These are phyloP conservation scores for Coniochaeta prunicola DNA, from an alignment of 2,329 filamentous ascomycete genomes.

Conservation along the genomic window DNA sequence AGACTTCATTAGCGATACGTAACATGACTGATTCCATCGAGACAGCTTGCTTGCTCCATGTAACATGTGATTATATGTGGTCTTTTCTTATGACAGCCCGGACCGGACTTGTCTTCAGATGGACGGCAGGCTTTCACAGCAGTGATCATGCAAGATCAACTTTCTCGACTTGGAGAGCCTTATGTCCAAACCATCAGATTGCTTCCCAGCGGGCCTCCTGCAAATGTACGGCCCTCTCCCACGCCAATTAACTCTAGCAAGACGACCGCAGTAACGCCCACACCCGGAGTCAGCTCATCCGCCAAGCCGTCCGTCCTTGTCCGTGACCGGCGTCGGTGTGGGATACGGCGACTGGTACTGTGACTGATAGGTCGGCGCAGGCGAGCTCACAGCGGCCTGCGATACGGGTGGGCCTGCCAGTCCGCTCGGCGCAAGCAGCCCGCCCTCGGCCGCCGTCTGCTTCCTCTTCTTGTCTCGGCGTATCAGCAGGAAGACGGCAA, in stretches of 20 bases:
- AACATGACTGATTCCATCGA: not conserved
- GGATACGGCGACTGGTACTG: not conserved
- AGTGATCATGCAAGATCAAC: too few species aligned
- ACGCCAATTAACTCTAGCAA: slow-evolving; percentile 20
- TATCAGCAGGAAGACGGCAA: not conserved
- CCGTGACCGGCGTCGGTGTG: not conserved
- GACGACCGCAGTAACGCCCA: slow-evolving; percentile 16
- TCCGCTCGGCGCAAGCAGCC: not conserved
- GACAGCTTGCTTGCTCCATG: not conserved
- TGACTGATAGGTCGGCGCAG: not conserved
- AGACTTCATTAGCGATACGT: not conserved
- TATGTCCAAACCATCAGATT: too few species aligned
- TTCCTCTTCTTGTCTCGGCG: not conserved
- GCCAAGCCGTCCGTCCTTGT: not conserved
- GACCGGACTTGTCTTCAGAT: not conserved
- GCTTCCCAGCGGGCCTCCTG: too few species aligned
- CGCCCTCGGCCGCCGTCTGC: not conserved
- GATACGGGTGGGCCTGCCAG: not conserved
- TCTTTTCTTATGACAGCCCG: not conserved
- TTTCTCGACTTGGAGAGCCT: too few species aligned
- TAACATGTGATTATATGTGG: not conserved
- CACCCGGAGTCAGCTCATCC: slow-evolving; percentile 9
- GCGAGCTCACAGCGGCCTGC: not conserved
- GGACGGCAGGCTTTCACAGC: too few species aligned
- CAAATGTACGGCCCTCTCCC: too few species aligned